Base-by-base conservation (phyloP, 129 eudicot genomes). In the Mikania micrantha region DNA sequence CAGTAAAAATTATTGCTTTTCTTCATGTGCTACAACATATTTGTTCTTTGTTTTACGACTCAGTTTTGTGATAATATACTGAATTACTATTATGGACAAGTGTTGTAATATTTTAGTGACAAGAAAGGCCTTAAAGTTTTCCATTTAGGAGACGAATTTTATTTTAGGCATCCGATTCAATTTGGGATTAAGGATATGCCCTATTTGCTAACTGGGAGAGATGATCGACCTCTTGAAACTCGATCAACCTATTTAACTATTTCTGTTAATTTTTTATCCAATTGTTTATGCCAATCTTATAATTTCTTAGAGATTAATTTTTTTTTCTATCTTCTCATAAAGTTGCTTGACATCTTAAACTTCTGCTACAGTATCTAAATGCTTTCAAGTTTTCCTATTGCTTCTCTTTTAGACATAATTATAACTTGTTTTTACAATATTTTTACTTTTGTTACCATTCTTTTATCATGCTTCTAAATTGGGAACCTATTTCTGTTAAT, bases 21-120 rank as follows among this genome's bases (percentile, higher is more conserved):
- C 67, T 22, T 63, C 57, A 25, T 25, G 50, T 73, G 57, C 54
- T 62, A 10, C 57, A 57, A 2, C 4, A 10, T 66, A 28, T 42
- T 59, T 25, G 42, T 32, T 15, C 65, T 59, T 31, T 59, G 65
- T 16, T 32, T 59, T 59, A 31, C 9, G 65, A 59, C 62, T 56
- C 38, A 56, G 10, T 56, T 56, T 56, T 56, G 38, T 56, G 19
- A 13, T 52, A 4, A 22, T 5, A 52, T 9, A 16, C n/a, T 52
- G 31, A 21, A 52, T 52, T 22, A 11, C 22, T 52, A 9, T 22
- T 19, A 39, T 39, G n/a, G 44, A 9, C 10, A 39, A 39, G 44
- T 39, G 10, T 10, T 7, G 44, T 39, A 9, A 15, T 39, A 39
- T 38, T 38, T 38, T 38, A 38, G 42, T 38, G 7, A 38, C 42